Evolutionary conservation across 2,329 filamentous ascomycete genomes (phyloP).

Genomic region (Colletotrichum siamense): DNA sequence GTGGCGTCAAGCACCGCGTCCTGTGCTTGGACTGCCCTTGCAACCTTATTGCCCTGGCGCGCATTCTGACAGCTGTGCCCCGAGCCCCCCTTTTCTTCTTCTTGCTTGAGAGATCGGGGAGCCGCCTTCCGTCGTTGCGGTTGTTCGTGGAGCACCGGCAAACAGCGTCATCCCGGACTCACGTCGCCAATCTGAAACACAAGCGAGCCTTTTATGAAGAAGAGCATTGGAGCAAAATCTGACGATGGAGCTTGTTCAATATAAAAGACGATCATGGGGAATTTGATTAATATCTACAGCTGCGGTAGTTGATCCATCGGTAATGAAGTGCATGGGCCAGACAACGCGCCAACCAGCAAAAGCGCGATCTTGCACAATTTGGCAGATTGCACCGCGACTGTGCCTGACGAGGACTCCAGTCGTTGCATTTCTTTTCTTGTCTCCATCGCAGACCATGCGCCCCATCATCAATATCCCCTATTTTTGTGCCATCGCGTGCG

Average conservation of each 20-base stretch:
- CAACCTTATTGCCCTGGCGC: not conserved
- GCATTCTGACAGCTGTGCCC: not conserved
- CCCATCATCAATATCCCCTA: not conserved
- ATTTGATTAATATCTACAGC: conserved; percentile 13
- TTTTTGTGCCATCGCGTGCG: not conserved
- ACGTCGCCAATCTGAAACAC: conserved; percentile 16
- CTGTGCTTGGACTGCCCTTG: not conserved
- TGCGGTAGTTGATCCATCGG: not conserved
- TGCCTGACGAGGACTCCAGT: not conserved
- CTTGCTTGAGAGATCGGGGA: not conserved
- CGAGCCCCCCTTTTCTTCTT: not conserved
- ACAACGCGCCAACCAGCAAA: not conserved
- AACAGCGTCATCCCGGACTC: conserved; percentile 12
- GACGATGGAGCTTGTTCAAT: conserved; percentile 10
- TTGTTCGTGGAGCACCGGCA: not conserved
- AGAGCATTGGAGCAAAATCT: conserved; percentile 12
- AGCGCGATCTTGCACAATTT: not conserved
- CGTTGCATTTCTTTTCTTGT: not conserved
- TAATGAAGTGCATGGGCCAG: not conserved
- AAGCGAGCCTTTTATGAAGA: conserved; percentile 5
- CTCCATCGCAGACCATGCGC: not conserved
- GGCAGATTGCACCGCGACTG: conserved; percentile 3
- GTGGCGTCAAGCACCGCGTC: not conserved
- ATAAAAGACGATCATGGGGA: conserved; percentile 5
- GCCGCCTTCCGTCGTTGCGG: not conserved